phyloP scores from a whole-genome alignment of 805 yeast species.

The Hagleromyces aurorensis region DNA sequence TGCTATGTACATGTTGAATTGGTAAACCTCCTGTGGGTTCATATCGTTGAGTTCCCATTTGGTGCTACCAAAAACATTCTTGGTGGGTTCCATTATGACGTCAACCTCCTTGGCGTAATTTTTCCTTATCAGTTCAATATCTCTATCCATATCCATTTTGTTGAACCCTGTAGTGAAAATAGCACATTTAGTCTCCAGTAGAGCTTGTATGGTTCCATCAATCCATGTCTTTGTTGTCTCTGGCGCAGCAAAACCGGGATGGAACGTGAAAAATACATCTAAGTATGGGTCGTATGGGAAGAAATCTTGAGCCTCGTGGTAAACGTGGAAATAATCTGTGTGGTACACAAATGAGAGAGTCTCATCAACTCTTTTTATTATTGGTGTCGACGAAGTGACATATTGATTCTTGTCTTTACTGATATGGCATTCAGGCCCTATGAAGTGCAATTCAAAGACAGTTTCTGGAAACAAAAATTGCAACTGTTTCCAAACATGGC shows the following conservation, averaged over 20 bases:
- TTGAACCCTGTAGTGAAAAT: conserved; percentile 87
- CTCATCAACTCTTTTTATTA: conserved; percentile 65
- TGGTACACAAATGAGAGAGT: conserved; percentile 70
- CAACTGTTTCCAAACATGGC: conserved; percentile 92
- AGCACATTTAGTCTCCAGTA: conserved; percentile 90
- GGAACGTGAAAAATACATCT: conserved; percentile 89
- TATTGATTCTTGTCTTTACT: conserved; percentile 64
- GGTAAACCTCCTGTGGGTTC: conserved; percentile 89
- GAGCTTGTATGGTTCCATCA: conserved; percentile 76
- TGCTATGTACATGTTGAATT: conserved; percentile 80
- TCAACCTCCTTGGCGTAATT: conserved; percentile 73
- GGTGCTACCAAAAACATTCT: conserved; percentile 73
- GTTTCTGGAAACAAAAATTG: conserved; percentile 77
- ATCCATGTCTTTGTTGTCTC: conserved; percentile 82
- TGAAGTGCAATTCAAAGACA: conserved; percentile 78
- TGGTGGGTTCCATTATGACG: conserved; percentile 63
- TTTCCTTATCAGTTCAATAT: conserved; percentile 59
- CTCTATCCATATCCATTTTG: conserved; percentile 59
- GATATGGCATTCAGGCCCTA: conserved; percentile 86
- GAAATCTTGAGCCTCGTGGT: conserved; percentile 87
- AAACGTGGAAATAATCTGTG: conserved; percentile 84
- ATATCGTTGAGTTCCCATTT: conserved; percentile 92
- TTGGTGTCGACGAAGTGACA: conserved; percentile 51
- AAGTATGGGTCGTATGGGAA: conserved; percentile 97
- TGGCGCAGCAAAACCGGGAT: conserved; percentile 85